Percentiles rank a stretch among this genome's conserved stretches.
These are phyloP conservation scores for Penicillium flavigenum DNA, from an alignment of 495 filamentous ascomycete genomes.

Conservation along the genomic window DNA sequence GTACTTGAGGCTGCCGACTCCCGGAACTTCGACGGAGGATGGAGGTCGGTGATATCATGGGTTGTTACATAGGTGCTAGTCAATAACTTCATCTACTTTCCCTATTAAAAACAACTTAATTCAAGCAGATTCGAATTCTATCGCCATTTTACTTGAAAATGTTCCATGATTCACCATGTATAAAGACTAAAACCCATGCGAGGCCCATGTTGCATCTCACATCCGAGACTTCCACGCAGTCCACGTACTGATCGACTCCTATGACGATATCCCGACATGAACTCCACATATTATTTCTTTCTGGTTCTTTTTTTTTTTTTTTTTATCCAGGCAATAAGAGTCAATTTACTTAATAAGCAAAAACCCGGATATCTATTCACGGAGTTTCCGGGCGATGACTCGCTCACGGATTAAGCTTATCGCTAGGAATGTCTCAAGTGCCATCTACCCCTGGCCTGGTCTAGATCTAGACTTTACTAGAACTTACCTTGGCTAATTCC, in stretches of 20 bases:
- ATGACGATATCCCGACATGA: slow-evolving; percentile 7
- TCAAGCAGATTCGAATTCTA: neutral
- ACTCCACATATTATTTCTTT: neutral
- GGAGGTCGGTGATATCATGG: neutral
- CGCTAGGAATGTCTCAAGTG: neutral
- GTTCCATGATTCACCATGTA: slow-evolving; percentile 5
- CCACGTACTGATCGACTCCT: slow-evolving; percentile 5
- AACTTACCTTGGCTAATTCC: neutral
- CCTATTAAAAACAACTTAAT: neutral
- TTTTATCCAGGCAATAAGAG: neutral
- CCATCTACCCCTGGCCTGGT: slow-evolving; percentile 2
- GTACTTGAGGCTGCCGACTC: neutral
- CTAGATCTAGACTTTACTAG: neutral
- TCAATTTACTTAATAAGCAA: neutral
- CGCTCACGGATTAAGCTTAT: slow-evolving; percentile 17
- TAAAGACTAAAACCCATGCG: slow-evolving; percentile 7
- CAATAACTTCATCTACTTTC: neutral
- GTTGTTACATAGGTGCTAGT: neutral
- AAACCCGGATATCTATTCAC: neutral
- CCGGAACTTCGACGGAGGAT: neutral
- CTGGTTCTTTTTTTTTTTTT: neutral
- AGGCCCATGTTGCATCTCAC: slow-evolving; percentile 13
- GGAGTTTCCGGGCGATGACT: slow-evolving; percentile 3
- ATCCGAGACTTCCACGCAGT: slow-evolving; percentile 13
- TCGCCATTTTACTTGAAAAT: neutral